Evolutionary conservation across 192 early-diverging fungal genomes (phyloP).

Genomic region (Podila epigama): DNA sequence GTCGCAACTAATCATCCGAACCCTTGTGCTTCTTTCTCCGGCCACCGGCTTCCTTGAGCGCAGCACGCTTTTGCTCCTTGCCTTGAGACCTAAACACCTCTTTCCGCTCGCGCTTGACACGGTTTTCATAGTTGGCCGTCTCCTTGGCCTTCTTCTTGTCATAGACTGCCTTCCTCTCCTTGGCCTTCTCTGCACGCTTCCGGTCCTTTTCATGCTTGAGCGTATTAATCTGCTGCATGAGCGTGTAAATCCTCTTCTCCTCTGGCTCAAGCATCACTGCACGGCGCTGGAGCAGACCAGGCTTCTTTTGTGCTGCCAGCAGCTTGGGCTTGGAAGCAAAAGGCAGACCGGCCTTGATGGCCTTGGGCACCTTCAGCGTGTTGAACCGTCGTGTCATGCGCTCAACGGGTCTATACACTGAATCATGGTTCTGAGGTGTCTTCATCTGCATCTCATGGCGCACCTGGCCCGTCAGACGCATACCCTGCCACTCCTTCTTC

Average conservation of each 20-base stretch:
- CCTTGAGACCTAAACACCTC: constrained; percentile 74
- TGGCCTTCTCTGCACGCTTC: constrained; percentile 75
- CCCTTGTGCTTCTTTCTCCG: constrained; percentile 46
- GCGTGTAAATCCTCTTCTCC: constrained; percentile 84
- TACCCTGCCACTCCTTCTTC: constrained; percentile 85
- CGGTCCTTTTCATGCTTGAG: constrained; percentile 85
- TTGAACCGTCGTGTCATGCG: constrained; percentile 82
- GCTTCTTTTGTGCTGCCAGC: constrained; percentile 57
- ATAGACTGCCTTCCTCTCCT: constrained; percentile 57
- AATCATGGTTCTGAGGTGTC: constrained; percentile 82
- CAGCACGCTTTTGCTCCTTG: constrained; percentile 44
- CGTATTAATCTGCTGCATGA: constrained; percentile 90
- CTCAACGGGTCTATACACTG: constrained; percentile 86
- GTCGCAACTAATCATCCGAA: constrained; percentile 20
- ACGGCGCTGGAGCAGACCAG: constrained; percentile 64
- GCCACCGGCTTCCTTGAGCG: constrained; percentile 45
- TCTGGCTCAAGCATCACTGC: constrained; percentile 92
- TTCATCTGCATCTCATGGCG: constrained; percentile 69
- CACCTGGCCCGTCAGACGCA: constrained; percentile 89
- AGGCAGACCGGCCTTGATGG: constrained; percentile 82
- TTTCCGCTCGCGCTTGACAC: constrained; percentile 71
- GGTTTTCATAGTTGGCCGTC: constrained; percentile 52
- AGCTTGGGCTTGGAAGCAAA: constrained; percentile 91
- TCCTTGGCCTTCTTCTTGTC: constrained; percentile 65
- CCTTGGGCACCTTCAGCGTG: constrained; percentile 80